Conservation (phyloP, 768 basidiomycete genomes). For the Kockovaella imperatae region DNA sequence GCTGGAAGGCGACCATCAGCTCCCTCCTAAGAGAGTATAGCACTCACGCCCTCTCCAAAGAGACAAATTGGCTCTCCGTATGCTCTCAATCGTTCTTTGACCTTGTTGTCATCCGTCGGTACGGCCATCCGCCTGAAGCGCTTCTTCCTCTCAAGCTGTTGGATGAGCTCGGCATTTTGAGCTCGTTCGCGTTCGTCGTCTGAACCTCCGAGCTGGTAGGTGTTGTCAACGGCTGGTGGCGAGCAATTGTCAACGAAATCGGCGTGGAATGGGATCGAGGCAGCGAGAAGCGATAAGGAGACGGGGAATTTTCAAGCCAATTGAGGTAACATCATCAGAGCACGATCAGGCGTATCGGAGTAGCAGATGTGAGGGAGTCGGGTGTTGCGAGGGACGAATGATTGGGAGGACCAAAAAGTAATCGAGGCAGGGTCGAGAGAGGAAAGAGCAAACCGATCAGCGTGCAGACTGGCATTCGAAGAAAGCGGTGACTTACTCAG, state of each 20-base stretch:
- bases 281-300: too few species aligned
- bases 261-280: neutral
- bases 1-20: constrained; percentile 50
- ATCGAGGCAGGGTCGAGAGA: neutral
- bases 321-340: too few species aligned
- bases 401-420: too few species aligned
- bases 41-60: constrained; percentile 89
- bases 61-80: constrained; percentile 95
- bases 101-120: constrained; percentile 91
- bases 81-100: constrained; percentile 78
- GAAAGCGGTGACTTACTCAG: constrained; percentile 16
- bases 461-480: neutral
- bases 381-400: too few species aligned
- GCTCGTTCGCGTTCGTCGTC: constrained; percentile 45
- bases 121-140: constrained; percentile 86
- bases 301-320: too few species aligned
- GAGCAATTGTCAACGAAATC: neutral
- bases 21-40: neutral
- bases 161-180: constrained; percentile 69
- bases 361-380: too few species aligned
- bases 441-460: neutral
- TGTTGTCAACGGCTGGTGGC: constrained; percentile 34
- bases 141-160: constrained; percentile 97
- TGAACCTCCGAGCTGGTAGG: constrained; percentile 31
- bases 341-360: neutral